phyloP scores from a whole-genome alignment of 306 rosid genomes.

The Coriaria nepalensis region DNA sequence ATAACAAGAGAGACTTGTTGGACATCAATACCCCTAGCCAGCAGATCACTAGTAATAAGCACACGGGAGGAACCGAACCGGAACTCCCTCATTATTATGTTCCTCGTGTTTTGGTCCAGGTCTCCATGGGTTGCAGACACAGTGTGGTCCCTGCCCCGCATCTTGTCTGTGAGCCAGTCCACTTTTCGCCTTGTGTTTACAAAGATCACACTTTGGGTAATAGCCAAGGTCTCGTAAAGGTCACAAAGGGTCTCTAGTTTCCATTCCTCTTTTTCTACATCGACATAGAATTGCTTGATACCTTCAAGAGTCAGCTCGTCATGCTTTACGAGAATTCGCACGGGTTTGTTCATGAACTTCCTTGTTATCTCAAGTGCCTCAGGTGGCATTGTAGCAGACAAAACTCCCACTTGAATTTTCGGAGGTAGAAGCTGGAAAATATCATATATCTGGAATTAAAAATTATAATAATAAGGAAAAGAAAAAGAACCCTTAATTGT shows the following conservation, averaged over 20 bases:
- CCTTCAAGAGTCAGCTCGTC: constrained; percentile 61
- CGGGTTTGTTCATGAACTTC: constrained; percentile 63
- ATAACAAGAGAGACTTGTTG: constrained; percentile 61
- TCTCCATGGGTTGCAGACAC: constrained; percentile 70
- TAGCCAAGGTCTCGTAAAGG: constrained; percentile 53
- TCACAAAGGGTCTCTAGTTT: constrained; percentile 59
- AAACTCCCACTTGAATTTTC: constrained; percentile 63
- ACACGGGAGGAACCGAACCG: constrained; percentile 70
- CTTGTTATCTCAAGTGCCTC: constrained; percentile 71
- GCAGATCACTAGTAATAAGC: constrained; percentile 52
- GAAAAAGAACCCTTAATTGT: not conserved
- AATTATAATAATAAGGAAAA: not conserved
- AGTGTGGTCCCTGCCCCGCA: constrained; percentile 53
- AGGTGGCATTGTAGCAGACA: constrained; percentile 68
- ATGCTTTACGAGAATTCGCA: constrained; percentile 50
- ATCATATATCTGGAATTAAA: constrained; percentile 46
- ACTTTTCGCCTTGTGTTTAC: constrained; percentile 63
- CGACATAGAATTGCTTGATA: constrained; percentile 51
- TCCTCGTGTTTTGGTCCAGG: constrained; percentile 71
- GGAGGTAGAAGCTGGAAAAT: constrained; percentile 70
- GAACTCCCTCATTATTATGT: constrained; percentile 67
- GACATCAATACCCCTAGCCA: constrained; percentile 65
- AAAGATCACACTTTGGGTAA: constrained; percentile 56
- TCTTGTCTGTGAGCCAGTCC: constrained; percentile 57
- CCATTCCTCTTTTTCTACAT: constrained; percentile 57